These are phyloP conservation scores for Fusarium sp. DNA, from an alignment of 2,329 filamentous ascomycete species.

Conservation along the genomic window DNA sequence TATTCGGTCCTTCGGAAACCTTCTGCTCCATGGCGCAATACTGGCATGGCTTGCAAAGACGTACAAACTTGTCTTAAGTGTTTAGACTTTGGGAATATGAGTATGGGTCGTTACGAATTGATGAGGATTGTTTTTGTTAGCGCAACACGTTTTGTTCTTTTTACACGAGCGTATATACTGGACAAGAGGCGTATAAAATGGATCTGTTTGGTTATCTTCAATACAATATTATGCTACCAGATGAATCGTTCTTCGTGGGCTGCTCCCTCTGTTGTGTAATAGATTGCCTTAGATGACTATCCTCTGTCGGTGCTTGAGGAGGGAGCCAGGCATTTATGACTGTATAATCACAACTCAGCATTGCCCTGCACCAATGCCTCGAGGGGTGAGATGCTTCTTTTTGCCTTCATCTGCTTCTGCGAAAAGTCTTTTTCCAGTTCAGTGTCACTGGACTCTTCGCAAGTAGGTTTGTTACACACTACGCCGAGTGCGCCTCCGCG, in stretches of 20 bases:
- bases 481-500: not conserved
- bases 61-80: not conserved
- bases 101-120: conserved; percentile 26
- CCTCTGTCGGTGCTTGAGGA: too few relatives aligned
- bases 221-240: conserved; percentile 12
- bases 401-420: too few relatives aligned
- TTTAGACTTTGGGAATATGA: not conserved
- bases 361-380: too few relatives aligned
- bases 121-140: conserved; percentile 18
- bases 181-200: conserved; percentile 10
- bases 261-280: too few relatives aligned
- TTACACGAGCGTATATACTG: conserved; percentile 12
- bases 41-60: not conserved
- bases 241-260: too few relatives aligned
- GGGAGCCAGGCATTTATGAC: too few relatives aligned
- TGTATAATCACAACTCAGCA: too few relatives aligned
- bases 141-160: conserved; percentile 6
- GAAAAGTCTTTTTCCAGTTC: conserved; percentile 10
- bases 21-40: too few relatives aligned
- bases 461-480: not conserved
- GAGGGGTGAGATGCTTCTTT: too few relatives aligned
- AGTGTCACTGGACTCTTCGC: not conserved
- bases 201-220: not conserved
- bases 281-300: too few relatives aligned
- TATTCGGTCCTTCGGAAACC: too few relatives aligned